Evolutionary conservation across 2,329 filamentous ascomycete species (phyloP).

Genomic region (Coleophoma cylindrospora): DNA sequence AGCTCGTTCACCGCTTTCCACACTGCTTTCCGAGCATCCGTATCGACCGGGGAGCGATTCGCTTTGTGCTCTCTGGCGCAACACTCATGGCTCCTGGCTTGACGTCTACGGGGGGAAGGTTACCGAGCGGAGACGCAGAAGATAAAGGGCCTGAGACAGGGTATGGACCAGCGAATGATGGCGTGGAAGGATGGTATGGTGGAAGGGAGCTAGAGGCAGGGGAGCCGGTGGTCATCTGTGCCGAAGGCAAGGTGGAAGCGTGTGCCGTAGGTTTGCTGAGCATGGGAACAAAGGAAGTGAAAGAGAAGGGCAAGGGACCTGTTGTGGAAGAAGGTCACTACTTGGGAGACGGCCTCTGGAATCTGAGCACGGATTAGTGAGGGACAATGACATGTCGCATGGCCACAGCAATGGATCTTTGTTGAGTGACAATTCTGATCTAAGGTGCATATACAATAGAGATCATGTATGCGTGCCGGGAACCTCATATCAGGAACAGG

Average conservation of each 20-base stretch:
- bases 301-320: conserved; percentile 88
- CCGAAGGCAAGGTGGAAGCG: conserved; percentile 89
- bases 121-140: conserved; percentile 49
- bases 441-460: too few relatives aligned
- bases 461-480: too few relatives aligned
- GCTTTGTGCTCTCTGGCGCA: conserved; percentile 90
- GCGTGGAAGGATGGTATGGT: conserved; percentile 38
- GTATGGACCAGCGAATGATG: conserved; percentile 17
- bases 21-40: conserved; percentile 76
- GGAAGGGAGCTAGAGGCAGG: conserved; percentile 72
- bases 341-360: conserved; percentile 92
- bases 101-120: conserved; percentile 73
- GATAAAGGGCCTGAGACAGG: conserved; percentile 25
- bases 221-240: conserved; percentile 80
- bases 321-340: conserved; percentile 93
- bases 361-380: conserved; percentile 24
- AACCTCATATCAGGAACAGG: too few relatives aligned
- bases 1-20: conserved; percentile 86
- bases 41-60: conserved; percentile 93
- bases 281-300: conserved; percentile 84
- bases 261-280: conserved; percentile 84
- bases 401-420: too few relatives aligned
- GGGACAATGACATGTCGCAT: background rate
- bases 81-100: conserved; percentile 95
- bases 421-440: too few relatives aligned